These are phyloP conservation scores for Ceratocystis huliohia DNA, from an alignment of 2,329 filamentous ascomycete genomes.

Conservation along the genomic window DNA sequence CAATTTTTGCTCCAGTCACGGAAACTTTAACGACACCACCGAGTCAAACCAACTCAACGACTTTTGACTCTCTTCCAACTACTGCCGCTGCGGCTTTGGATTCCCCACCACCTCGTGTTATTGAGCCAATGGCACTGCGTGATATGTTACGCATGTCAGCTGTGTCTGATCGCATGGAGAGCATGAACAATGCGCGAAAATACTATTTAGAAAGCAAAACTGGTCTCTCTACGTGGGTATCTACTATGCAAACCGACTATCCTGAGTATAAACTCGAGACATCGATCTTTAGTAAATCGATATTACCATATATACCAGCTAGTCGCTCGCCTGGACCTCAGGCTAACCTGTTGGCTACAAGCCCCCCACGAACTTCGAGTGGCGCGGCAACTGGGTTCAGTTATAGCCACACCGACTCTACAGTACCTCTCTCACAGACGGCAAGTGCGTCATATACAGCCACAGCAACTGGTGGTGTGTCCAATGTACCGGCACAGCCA, in stretches of 20 bases:
- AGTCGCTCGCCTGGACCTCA: background rate
- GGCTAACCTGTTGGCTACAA: background rate
- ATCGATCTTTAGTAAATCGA: constrained; percentile 25
- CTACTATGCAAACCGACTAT: constrained; percentile 26
- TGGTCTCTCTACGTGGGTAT: constrained; percentile 16
- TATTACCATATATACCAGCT: background rate
- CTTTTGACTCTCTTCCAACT: constrained; percentile 11
- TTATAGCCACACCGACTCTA: background rate
- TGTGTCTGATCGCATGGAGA: constrained; percentile 4
- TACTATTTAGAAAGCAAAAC: constrained; percentile 9
- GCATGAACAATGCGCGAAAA: constrained; percentile 16
- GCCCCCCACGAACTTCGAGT: background rate
- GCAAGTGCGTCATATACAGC: background rate
- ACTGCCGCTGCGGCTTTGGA: constrained; percentile 14
- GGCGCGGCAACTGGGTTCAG: background rate
- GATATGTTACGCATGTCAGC: constrained; percentile 12
- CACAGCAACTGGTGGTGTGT: background rate
- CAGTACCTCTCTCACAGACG: background rate
- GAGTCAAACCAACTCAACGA: background rate
- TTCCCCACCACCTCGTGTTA: constrained; percentile 7
- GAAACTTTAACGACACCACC: constrained; percentile 4
- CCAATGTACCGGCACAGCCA: constrained; percentile 8
- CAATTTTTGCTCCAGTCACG: background rate
- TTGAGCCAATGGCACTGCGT: constrained; percentile 15
- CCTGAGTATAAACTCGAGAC: constrained; percentile 37